Conservation (phyloP, 805 yeast genomes). For the Kodamaea kakaduensis region DNA sequence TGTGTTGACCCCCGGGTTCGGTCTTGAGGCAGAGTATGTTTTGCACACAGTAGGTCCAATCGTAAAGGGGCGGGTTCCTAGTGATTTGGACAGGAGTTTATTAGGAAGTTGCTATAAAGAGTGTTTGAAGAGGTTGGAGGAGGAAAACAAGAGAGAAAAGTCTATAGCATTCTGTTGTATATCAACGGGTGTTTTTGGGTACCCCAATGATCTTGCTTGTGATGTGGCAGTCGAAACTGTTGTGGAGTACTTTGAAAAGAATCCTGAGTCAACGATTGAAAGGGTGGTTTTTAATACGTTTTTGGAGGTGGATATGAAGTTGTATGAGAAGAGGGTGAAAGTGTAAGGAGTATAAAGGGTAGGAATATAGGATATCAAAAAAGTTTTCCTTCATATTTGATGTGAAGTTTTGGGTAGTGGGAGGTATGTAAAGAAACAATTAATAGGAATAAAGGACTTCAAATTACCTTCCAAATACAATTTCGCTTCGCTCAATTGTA, state of each 20-base stretch:
- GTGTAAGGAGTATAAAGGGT: too few relatives aligned
- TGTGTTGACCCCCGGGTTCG: constrained; percentile 4
- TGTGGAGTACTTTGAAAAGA: constrained; percentile 1
- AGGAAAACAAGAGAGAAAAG: not conserved
- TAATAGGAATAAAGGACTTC: too few relatives aligned
- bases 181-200: constrained; percentile 5
- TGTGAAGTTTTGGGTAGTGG: too few relatives aligned
- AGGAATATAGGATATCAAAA: too few relatives aligned
- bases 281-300: constrained; percentile 4
- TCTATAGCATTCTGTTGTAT: constrained; percentile 6
- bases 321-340: not conserved
- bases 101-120: constrained; percentile 1
- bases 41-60: constrained; percentile 6
- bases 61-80: not conserved
- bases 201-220: constrained; percentile 4
- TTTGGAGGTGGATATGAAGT: not conserved
- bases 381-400: too few relatives aligned
- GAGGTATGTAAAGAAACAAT: too few relatives aligned
- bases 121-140: not conserved
- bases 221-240: constrained; percentile 2
- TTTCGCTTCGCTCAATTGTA: too few relatives aligned
- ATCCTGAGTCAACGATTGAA: not conserved
- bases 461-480: too few relatives aligned
- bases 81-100: not conserved
- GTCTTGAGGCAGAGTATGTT: constrained; percentile 1